These are phyloP conservation scores for Geotrichum australiense DNA, from an alignment of 1,139 yeast species.

Conservation along the genomic window DNA sequence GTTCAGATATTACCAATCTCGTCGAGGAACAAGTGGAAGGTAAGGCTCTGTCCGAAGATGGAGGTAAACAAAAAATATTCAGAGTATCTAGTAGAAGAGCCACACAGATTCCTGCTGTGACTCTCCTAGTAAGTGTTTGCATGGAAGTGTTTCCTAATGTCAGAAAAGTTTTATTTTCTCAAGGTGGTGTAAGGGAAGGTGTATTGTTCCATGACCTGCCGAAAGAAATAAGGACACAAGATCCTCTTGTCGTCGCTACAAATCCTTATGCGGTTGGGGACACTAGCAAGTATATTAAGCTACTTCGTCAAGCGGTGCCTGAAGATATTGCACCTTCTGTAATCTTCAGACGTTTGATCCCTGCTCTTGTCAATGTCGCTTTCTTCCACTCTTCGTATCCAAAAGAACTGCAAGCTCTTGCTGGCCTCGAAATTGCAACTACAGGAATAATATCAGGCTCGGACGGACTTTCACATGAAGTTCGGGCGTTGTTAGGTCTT, in stretches of 20 bases:
- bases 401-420: slow-evolving; percentile 62
- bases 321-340: slow-evolving; percentile 44
- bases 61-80: slow-evolving; percentile 37
- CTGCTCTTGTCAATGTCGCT: slow-evolving; percentile 61
- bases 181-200: slow-evolving; percentile 70
- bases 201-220: slow-evolving; percentile 54
- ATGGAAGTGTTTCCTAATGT: slow-evolving; percentile 51
- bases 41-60: slow-evolving; percentile 11
- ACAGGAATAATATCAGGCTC: slow-evolving; percentile 63
- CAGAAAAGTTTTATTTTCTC: slow-evolving; percentile 55
- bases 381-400: slow-evolving; percentile 68
- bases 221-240: slow-evolving; percentile 47
- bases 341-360: slow-evolving; percentile 50
- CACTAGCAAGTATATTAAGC: slow-evolving; percentile 45
- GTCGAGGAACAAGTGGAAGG: slow-evolving; percentile 20
- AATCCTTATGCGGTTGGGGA: slow-evolving; percentile 57
- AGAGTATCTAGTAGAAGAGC: slow-evolving; percentile 56
- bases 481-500: slow-evolving; percentile 57
- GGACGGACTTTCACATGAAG: slow-evolving; percentile 61
- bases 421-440: slow-evolving; percentile 59
- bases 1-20: slow-evolving; percentile 39
- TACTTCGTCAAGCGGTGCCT: slow-evolving; percentile 50
- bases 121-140: slow-evolving; percentile 52
- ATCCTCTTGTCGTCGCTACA: slow-evolving; percentile 58
- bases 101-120: slow-evolving; percentile 57